These are phyloP conservation scores for Ascochyta viciae-villosae DNA, from an alignment of 2,329 filamentous ascomycete species.

Conservation along the genomic window DNA sequence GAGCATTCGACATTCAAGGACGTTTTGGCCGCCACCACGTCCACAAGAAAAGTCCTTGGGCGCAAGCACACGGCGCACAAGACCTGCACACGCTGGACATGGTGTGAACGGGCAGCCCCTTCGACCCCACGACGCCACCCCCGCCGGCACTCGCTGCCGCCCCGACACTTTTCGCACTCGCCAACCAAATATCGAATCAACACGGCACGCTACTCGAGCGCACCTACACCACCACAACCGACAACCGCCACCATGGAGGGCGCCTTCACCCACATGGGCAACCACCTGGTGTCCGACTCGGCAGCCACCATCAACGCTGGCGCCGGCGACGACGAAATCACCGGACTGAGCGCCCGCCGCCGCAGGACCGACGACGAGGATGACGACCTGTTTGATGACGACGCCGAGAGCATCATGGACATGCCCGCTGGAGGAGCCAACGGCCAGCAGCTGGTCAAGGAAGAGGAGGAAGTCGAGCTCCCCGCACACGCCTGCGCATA, in stretches of 20 bases:
- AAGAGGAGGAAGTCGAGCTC: slow-evolving; percentile 82
- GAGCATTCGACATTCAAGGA: slow-evolving; percentile 15
- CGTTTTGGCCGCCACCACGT: slow-evolving; percentile 30
- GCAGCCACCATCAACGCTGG: slow-evolving; percentile 87
- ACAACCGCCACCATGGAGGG: slow-evolving; percentile 70
- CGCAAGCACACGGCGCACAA: slow-evolving; percentile 30
- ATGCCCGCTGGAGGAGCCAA: slow-evolving; percentile 78
- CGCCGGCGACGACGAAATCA: slow-evolving; percentile 84
- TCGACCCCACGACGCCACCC: slow-evolving; percentile 11
- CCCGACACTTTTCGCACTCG: slow-evolving; percentile 16
- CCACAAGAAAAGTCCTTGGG: slow-evolving; percentile 12
- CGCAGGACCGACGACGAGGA: slow-evolving; percentile 87
- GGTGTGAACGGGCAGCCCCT: slow-evolving; percentile 29
- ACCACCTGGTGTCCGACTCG: slow-evolving; percentile 84
- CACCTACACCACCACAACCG: slow-evolving; percentile 16
- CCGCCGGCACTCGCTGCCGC: slow-evolving; percentile 13
- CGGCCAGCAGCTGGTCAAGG: slow-evolving; percentile 59
- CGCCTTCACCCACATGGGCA: slow-evolving; percentile 86
- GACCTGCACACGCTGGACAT: slow-evolving; percentile 26
- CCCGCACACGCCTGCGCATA: slow-evolving; percentile 92
- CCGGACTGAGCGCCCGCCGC: slow-evolving; percentile 72
- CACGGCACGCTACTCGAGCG: slow-evolving; percentile 11
- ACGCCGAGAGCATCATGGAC: slow-evolving; percentile 75
- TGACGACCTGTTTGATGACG: slow-evolving; percentile 81
- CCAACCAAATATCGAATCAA: slow-evolving; percentile 17